Base-by-base conservation (phyloP, 129 eudicot species). In the Escallonia rubra region DNA sequence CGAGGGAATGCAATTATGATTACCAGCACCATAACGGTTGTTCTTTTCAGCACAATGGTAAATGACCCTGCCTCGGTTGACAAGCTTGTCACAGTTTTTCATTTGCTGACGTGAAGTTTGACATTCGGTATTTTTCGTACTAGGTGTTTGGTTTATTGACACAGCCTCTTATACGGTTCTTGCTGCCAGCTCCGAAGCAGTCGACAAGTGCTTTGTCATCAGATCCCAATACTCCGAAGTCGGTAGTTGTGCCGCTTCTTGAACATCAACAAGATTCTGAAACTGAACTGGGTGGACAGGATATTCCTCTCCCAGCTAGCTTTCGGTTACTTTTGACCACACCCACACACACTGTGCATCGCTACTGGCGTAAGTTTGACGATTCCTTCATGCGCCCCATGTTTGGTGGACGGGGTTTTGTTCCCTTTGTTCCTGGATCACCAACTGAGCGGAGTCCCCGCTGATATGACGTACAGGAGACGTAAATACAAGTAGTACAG, bases 391-490 rank as follows among this genome's bases (percentile, higher is more conserved):
- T 89, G 96, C 91, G 96, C 2, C 96, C 96, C 0, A 88, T 89
- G 59, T 89, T 89, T 75, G 96, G 96, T 47, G 96, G 96, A 4
- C 80, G 94, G 44, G 96, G 96, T 38, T 86, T 89, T 49, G 94
- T 86, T 12, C 85, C 93, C 3, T 74, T 71, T 48, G 74, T 64
- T 71, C 90, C 90, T 2, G 90, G 96, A 56, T 85, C 94, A 9
- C 45, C 56, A 38, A 59, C 43, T 59, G 63, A 59, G 39, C 9
- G 13, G 11, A 49, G 53, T 49, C 53, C 53, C 53, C 53, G 12
- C 12, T 4, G n/a, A 8, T 4, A 23, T 23, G 34, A 23, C 34
- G 1, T 23, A 23, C 34, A 23, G 34, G 34, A 23, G 34, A 23
- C 34, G 34, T 23, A 23, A 23, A 23, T 23, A 23, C 34, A 23